Evolutionary conservation across 495 filamentous ascomycete genomes (phyloP).

Genomic region (Penicillium manginii): DNA sequence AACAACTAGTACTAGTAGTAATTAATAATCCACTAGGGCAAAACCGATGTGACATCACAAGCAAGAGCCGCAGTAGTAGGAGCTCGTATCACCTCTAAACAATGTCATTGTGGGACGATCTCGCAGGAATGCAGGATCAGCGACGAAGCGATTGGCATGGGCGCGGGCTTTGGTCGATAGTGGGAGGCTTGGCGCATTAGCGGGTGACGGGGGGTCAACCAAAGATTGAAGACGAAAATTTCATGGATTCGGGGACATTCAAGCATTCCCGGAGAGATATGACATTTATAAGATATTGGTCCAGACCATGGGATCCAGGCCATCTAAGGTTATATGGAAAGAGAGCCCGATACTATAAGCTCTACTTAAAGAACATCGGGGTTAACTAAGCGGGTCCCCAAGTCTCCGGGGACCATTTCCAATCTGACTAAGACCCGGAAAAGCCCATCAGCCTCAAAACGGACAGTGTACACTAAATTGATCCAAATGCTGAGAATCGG

Average conservation of each 20-base stretch:
- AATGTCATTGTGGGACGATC: neutral
- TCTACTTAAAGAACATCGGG: too few relatives aligned
- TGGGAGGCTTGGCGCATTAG: slow-evolving; percentile 5
- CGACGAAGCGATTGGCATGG: neutral
- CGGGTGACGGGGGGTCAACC: neutral
- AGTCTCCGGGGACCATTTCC: neutral
- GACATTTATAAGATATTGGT: too few relatives aligned
- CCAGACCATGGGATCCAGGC: too few relatives aligned
- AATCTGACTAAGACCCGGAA: neutral
- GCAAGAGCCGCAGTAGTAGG: neutral
- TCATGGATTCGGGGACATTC: too few relatives aligned
- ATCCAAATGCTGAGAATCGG: too few relatives aligned
- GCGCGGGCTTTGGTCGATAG: neutral
- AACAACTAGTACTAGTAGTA: too few relatives aligned
- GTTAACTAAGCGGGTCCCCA: too few relatives aligned
- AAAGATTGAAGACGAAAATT: too few relatives aligned
- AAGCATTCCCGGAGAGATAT: too few relatives aligned
- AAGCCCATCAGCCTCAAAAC: neutral
- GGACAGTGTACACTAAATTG: too few relatives aligned
- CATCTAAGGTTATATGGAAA: too few relatives aligned
- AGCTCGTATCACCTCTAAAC: neutral
- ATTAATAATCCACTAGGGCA: neutral
- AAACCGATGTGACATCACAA: neutral
- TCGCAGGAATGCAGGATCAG: neutral
- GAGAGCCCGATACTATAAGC: too few relatives aligned